phyloP scores from a whole-genome alignment of 129 eudicot species.

The Kitagawia praeruptora region DNA sequence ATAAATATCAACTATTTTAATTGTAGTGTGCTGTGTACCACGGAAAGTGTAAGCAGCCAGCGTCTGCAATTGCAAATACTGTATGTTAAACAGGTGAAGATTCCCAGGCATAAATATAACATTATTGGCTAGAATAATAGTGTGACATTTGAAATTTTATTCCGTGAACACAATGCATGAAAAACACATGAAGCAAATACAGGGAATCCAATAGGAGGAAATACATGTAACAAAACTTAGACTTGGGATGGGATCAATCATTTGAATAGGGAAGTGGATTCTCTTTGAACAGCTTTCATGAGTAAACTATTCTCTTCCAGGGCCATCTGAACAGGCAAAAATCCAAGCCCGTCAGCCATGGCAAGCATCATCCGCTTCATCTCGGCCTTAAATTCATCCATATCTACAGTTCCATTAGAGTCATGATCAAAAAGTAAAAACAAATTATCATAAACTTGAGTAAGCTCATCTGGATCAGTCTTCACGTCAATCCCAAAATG shows the following conservation, averaged over 20 bases:
- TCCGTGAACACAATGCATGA: not conserved
- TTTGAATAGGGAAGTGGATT: not conserved
- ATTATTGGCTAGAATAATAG: not conserved
- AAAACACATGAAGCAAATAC: not conserved
- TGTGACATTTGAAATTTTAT: not conserved
- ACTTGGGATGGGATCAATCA: not conserved
- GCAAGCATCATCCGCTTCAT: constrained; percentile 3
- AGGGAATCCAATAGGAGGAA: not conserved
- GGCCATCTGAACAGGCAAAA: constrained; percentile 9
- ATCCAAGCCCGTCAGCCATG: constrained; percentile 1
- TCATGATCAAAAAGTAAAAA: not conserved
- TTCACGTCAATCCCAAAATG: not conserved
- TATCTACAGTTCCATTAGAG: not conserved
- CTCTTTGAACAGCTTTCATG: constrained; percentile 2
- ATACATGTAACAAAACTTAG: not conserved
- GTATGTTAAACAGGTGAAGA: too few species aligned
- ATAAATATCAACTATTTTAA: too few species aligned
- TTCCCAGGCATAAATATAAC: not conserved
- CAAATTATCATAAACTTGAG: not conserved
- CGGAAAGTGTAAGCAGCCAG: too few species aligned
- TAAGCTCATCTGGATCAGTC: constrained; percentile 6
- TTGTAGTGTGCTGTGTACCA: too few species aligned
- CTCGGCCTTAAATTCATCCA: constrained; percentile 1
- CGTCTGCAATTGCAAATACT: too few species aligned
- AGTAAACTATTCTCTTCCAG: not conserved